Conservation (phyloP, 2,329 filamentous ascomycete species). For the Nannizzia gypsea region DNA sequence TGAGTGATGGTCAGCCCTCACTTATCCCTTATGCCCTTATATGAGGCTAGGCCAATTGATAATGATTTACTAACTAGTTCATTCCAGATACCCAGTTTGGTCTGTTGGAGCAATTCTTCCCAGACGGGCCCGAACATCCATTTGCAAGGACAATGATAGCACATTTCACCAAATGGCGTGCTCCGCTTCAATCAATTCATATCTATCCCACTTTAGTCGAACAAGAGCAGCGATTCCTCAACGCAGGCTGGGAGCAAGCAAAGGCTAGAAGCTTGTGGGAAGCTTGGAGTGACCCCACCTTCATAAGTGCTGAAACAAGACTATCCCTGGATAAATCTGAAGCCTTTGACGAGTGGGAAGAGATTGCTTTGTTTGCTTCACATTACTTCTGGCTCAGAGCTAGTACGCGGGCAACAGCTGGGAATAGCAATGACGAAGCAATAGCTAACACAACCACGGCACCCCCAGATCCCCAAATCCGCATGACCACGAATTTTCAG, state of each 20-base stretch:
- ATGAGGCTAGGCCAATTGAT: conserved; percentile 8
- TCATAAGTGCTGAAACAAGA: conserved; percentile 51
- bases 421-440: background rate
- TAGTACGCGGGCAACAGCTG: conserved; percentile 24
- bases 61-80: conserved; percentile 3
- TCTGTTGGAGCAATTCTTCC: conserved; percentile 74
- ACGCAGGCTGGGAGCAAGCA: conserved; percentile 55
- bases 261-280: conserved; percentile 64
- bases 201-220: conserved; percentile 55
- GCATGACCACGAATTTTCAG: conserved; percentile 16
- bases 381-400: conserved; percentile 76
- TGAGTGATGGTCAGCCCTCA: conserved; percentile 49
- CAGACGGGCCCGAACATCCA: conserved; percentile 63
- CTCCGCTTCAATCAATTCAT: conserved; percentile 61
- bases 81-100: conserved; percentile 58
- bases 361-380: conserved; percentile 70
- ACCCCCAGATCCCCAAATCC: background rate
- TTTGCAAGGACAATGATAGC: conserved; percentile 78
- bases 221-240: conserved; percentile 57
- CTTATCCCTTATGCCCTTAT: background rate
- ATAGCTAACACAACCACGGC: background rate
- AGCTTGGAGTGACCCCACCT: conserved; percentile 60
- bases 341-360: conserved; percentile 92
- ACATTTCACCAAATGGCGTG: conserved; percentile 71
- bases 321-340: conserved; percentile 57